Evolutionary conservation across 2,329 filamentous ascomycete genomes (phyloP).

Genomic region (Penicillium sp.): DNA sequence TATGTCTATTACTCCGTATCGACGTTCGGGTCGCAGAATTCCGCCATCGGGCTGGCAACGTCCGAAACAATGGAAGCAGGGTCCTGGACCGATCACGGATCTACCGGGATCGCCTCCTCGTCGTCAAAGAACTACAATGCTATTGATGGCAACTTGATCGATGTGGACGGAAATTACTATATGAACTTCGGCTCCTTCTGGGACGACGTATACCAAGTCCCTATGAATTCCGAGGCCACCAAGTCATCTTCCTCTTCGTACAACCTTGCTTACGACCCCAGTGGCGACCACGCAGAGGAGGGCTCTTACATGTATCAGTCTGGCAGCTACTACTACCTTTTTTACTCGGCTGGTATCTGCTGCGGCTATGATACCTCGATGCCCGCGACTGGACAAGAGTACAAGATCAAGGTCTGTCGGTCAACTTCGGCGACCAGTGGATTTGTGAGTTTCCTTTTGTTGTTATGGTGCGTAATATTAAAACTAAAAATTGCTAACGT

Average conservation of each 20-base stretch:
- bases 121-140: slow-evolving; percentile 53
- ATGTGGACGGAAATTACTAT: slow-evolving; percentile 43
- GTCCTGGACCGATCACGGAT: slow-evolving; percentile 37
- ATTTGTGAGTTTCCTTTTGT: slow-evolving; percentile 45
- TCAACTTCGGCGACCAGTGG: slow-evolving; percentile 51
- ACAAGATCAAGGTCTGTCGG: slow-evolving; percentile 65
- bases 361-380: slow-evolving; percentile 54
- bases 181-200: slow-evolving; percentile 69
- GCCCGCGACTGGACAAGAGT: slow-evolving; percentile 60
- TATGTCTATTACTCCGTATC: slow-evolving; percentile 67
- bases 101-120: slow-evolving; percentile 37
- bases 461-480: not conserved
- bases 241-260: slow-evolving; percentile 36
- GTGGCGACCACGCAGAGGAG: slow-evolving; percentile 55
- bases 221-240: slow-evolving; percentile 43
- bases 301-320: slow-evolving; percentile 57
- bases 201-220: slow-evolving; percentile 60
- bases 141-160: slow-evolving; percentile 58
- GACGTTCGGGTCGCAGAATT: slow-evolving; percentile 59
- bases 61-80: slow-evolving; percentile 42
- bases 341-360: slow-evolving; percentile 61
- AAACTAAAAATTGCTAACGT: not conserved
- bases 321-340: slow-evolving; percentile 61
- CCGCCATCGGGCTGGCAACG: slow-evolving; percentile 60
- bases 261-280: slow-evolving; percentile 55